phyloP scores from a whole-genome alignment of 306 rosid species.

The Vigna radiata region DNA sequence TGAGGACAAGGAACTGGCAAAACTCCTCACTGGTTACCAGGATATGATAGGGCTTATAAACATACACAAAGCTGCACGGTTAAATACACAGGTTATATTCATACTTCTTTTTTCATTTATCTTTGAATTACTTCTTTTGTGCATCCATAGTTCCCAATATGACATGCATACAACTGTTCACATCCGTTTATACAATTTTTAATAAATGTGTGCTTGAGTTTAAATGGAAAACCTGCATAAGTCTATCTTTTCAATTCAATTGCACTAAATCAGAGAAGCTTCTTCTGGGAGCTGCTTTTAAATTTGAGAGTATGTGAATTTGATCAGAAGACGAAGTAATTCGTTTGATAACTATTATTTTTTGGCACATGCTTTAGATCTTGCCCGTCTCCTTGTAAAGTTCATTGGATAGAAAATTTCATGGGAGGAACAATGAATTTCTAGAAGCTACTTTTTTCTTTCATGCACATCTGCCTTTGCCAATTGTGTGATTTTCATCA shows the following conservation, averaged over 20 bases:
- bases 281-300: neutral
- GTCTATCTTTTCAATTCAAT: neutral
- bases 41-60: conserved; percentile 91
- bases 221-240: neutral
- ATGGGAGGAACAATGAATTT: conserved; percentile 16
- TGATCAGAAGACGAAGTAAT: neutral
- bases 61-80: conserved; percentile 76
- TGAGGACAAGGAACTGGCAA: conserved; percentile 84
- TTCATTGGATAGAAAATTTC: neutral
- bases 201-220: neutral
- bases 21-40: conserved; percentile 91
- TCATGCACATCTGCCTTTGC: neutral
- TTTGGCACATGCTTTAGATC: conserved; percentile 1
- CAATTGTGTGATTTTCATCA: conserved; percentile 23
- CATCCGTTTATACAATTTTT: neutral
- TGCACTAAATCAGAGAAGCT: neutral
- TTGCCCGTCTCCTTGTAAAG: conserved; percentile 6
- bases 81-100: conserved; percentile 78
- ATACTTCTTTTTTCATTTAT: conserved; percentile 26
- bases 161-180: neutral
- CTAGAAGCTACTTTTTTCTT: neutral
- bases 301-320: neutral
- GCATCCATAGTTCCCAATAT: conserved; percentile 9
- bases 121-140: neutral
- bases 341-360: conserved; percentile 16